Percentiles rank a stretch among this genome's conserved stretches.
Evolutionary conservation across 2,329 filamentous ascomycete genomes (phyloP).

Genomic region (Fusarium torreyae): DNA sequence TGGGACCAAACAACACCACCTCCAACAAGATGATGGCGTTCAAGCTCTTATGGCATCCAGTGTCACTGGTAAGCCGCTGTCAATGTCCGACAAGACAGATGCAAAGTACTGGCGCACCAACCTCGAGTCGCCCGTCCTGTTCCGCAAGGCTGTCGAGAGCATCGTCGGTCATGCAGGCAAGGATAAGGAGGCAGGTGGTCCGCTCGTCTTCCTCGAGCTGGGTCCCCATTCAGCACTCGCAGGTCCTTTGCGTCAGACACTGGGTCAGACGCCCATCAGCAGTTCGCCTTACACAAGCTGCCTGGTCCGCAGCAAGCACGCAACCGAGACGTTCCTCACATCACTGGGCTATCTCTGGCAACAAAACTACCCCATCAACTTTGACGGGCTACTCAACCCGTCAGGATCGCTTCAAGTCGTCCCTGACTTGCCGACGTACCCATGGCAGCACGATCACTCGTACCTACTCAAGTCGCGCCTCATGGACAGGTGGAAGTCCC

Average conservation of each 20-base stretch:
- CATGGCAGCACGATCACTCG: constrained; percentile 32
- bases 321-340: constrained; percentile 11
- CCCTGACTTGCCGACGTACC: constrained; percentile 56
- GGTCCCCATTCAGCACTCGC: constrained; percentile 48
- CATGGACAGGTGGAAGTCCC: constrained; percentile 25
- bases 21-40: constrained; percentile 6
- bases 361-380: constrained; percentile 13
- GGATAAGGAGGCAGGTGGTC: background rate
- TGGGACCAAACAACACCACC: constrained; percentile 5
- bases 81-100: constrained; percentile 18
- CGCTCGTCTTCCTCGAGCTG: constrained; percentile 44
- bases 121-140: constrained; percentile 51
- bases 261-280: constrained; percentile 2
- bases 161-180: constrained; percentile 8
- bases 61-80: constrained; percentile 8
- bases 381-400: constrained; percentile 16
- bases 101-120: constrained; percentile 51
- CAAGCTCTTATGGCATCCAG: constrained; percentile 12
- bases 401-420: constrained; percentile 14
- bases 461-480: constrained; percentile 22
- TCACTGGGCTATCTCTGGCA: constrained; percentile 12
- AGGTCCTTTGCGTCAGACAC: constrained; percentile 37
- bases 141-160: constrained; percentile 30
- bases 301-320: constrained; percentile 8
- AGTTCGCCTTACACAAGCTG: constrained; percentile 11